A percentile compares a stretch with the other conserved stretches of the same genome.
These are phyloP conservation scores for Colletotrichum tofieldiae DNA, from an alignment of 2,329 filamentous ascomycete species.

Conservation along the genomic window DNA sequence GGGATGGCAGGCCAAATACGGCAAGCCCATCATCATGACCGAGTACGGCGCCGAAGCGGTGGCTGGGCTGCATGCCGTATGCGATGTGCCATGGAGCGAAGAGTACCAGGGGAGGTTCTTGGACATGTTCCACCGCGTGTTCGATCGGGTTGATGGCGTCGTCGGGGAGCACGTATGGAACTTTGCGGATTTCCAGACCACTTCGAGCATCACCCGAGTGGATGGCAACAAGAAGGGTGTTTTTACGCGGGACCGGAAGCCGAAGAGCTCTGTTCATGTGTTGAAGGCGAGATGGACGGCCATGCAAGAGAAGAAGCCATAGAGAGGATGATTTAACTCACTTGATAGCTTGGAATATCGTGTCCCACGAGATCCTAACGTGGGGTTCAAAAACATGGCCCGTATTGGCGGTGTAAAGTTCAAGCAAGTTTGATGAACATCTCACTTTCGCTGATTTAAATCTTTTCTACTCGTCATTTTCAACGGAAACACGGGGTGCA, in stretches of 20 bases:
- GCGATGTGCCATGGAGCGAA: conserved; percentile 49
- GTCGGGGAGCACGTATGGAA: conserved; percentile 51
- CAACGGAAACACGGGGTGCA: neutral
- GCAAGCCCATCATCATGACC: conserved; percentile 50
- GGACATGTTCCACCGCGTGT: conserved; percentile 50
- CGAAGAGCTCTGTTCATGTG: conserved; percentile 43
- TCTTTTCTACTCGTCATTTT: no score
- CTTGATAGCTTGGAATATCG: neutral
- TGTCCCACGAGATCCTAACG: no score
- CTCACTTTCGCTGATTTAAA: neutral
- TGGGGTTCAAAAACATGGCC: no score
- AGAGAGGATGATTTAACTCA: neutral
- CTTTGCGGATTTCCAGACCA: conserved; percentile 48
- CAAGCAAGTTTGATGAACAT: no score
- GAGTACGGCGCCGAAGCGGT: conserved; percentile 51
- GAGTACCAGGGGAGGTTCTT: conserved; percentile 49
- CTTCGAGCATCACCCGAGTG: conserved; percentile 42
- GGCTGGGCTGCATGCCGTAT: conserved; percentile 48
- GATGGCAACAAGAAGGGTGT: conserved; percentile 50
- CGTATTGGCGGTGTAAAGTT: no score
- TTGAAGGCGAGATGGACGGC: conserved; percentile 44
- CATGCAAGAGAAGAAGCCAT: neutral
- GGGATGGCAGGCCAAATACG: conserved; percentile 47
- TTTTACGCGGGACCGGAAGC: conserved; percentile 46
- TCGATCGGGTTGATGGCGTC: conserved; percentile 48